Evolutionary conservation across 1,284 basidiomycete species (phyloP).

Genomic region (Trametes pubescens): DNA sequence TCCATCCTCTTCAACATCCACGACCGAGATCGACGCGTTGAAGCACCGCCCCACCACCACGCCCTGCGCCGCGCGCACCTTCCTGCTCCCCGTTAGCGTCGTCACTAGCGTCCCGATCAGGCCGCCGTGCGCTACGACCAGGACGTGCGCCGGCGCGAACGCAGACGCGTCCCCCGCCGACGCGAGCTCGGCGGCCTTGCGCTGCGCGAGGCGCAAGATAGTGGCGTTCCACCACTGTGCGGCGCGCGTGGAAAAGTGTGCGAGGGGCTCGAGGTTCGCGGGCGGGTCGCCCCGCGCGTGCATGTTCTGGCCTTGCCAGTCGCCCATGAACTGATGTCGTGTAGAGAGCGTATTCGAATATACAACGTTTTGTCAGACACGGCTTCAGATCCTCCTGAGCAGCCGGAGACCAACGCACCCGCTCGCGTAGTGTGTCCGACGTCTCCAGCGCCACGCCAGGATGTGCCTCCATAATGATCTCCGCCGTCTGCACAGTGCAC

Average conservation of each 20-base stretch:
- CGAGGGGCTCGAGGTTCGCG: slow-evolving; percentile 45
- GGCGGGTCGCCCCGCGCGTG: slow-evolving; percentile 34
- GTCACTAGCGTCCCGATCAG: slow-evolving; percentile 63
- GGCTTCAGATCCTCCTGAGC: no score
- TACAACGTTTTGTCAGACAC: no score
- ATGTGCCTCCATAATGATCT: slow-evolving; percentile 64
- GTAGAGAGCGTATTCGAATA: background rate
- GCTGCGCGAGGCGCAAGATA: slow-evolving; percentile 50
- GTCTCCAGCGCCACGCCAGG: slow-evolving; percentile 52
- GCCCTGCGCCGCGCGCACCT: slow-evolving; percentile 48
- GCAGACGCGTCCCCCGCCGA: slow-evolving; percentile 1
- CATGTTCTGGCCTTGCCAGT: slow-evolving; percentile 59
- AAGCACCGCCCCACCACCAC: slow-evolving; percentile 53
- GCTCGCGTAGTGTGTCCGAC: slow-evolving; percentile 63
- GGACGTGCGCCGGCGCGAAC: slow-evolving; percentile 50
- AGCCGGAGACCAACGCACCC: slow-evolving; percentile 58
- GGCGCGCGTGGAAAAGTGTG: slow-evolving; percentile 55
- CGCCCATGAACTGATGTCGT: slow-evolving; percentile 64
- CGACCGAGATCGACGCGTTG: slow-evolving; percentile 68
- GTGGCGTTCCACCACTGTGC: slow-evolving; percentile 66
- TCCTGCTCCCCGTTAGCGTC: slow-evolving; percentile 51
- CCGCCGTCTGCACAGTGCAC: slow-evolving; percentile 69
- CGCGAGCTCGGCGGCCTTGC: slow-evolving; percentile 26
- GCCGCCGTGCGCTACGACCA: slow-evolving; percentile 74
- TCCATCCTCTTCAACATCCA: slow-evolving; percentile 56